Percentiles rank a stretch among this genome's conserved stretches.
Conservation (phyloP, 345 rosid species). For the Erodium maritimum region DNA sequence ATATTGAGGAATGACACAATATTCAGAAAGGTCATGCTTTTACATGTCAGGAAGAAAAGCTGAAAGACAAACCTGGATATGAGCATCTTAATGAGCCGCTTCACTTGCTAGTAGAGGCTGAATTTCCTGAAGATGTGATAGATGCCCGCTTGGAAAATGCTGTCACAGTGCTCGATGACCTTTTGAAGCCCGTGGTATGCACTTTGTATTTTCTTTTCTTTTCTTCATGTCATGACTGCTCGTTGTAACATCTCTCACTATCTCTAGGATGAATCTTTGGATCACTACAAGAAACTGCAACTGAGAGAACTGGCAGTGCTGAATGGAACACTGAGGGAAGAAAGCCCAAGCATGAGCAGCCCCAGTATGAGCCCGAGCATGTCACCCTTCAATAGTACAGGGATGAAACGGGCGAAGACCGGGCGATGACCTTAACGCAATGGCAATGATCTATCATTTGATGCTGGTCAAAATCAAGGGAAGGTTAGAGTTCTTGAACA, state of each 20-base stretch:
- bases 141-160: constrained; percentile 67
- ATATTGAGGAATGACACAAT: no score
- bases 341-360: constrained; percentile 71
- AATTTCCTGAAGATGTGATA: constrained; percentile 72
- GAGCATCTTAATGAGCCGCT: constrained; percentile 88
- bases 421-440: constrained; percentile 31
- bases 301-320: constrained; percentile 75
- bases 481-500: neutral
- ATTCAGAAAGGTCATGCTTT: neutral
- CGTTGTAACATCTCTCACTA: neutral
- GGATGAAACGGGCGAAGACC: constrained; percentile 87
- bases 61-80: constrained; percentile 84
- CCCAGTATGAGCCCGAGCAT: constrained; percentile 84
- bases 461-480: no score
- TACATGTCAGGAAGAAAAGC: constrained; percentile 58
- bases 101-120: constrained; percentile 85
- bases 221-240: no score
- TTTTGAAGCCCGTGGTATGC: constrained; percentile 89
- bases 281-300: constrained; percentile 82
- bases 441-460: neutral
- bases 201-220: no score
- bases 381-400: constrained; percentile 72
- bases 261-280: constrained; percentile 94
- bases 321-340: constrained; percentile 81
- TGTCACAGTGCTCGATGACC: constrained; percentile 51